phyloP scores from a whole-genome alignment of 1,284 basidiomycete genomes.

The Rhodotorula glutinis region DNA sequence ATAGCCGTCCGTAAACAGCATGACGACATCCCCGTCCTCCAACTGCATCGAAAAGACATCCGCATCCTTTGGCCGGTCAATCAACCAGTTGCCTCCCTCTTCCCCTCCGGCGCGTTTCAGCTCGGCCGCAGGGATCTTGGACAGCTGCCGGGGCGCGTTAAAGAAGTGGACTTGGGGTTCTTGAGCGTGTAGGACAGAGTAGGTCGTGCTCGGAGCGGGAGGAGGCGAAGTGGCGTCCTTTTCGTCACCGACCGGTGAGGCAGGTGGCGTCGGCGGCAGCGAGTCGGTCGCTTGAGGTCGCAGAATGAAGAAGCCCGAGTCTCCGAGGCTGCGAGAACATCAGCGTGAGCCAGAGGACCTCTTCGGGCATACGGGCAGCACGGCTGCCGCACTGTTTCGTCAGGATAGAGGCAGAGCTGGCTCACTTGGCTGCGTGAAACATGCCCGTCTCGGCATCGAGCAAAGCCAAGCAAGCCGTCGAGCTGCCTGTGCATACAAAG shows the following conservation, averaged over 20 bases:
- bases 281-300: conserved; percentile 49
- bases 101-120: conserved; percentile 47
- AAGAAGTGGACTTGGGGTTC: conserved; percentile 72
- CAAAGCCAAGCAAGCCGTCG: conserved; percentile 76
- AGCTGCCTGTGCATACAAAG: conserved; percentile 62
- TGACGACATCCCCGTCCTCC: conserved; percentile 44
- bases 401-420: background rate
- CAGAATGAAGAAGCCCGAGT: conserved; percentile 78
- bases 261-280: conserved; percentile 57
- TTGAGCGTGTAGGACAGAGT: conserved; percentile 62
- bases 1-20: conserved; percentile 72
- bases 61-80: conserved; percentile 65
- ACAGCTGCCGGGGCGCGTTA: conserved; percentile 55
- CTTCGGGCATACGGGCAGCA: too few relatives aligned
- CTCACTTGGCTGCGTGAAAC: conserved; percentile 74
- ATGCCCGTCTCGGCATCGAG: conserved; percentile 71
- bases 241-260: conserved; percentile 57
- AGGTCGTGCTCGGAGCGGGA: conserved; percentile 47
- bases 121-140: conserved; percentile 27
- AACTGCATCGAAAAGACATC: conserved; percentile 50
- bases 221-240: conserved; percentile 51
- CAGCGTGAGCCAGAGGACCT: too few relatives aligned
- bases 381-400: too few relatives aligned
- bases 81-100: conserved; percentile 61
- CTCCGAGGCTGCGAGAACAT: conserved; percentile 62